Evolutionary conservation across 2,329 filamentous ascomycete genomes (phyloP), one percentile per base, ranked within the genome.

Genomic region (Fusarium pseudocircinatum): DNA sequence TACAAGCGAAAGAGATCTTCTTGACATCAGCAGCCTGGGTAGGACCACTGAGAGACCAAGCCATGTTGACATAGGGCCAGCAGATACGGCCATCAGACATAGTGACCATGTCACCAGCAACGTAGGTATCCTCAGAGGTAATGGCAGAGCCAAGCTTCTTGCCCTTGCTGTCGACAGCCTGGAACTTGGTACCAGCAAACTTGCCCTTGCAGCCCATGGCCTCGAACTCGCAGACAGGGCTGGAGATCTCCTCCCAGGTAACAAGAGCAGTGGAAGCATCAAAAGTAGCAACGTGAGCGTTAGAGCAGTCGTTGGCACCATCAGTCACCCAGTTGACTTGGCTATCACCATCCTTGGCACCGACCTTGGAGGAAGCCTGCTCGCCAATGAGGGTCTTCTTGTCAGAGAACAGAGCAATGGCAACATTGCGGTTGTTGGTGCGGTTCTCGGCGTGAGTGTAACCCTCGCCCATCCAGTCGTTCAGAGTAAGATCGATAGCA

Each of bases 31-130:
- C 40, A 28, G 50, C 75, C 26, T 80, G 34, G 69, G 69, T 53
- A 43, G 75, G 68, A 4, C 77, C 77, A 20, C 69, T 60, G n/a
- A 78, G 77, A 28, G 60, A 75, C 88, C 88, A 90, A 39, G 82
- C 82, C 86, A 89, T 88, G 78, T 83, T 83, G 60, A 89, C 87
- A 70, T 89, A 90, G 32, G 88, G 88, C 88, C 88, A 91, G 84
- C 89, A 91, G 74, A 91, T 84, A 53, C 87, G 83, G 28, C 86
- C 87, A 67, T 89, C 87, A n/a, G 81, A 74, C 83, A 89, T 86
- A 37, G 87, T 89, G 16, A 89, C 88, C 84, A 91, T 90, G 75
- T 91, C 89, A 43, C 89, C 89, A 13, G 89, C 87, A 50, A 91
- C 87, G 74, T 84, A 89, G n/a, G 86, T 85, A 76, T 90, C 84